Evolutionary conservation across 1,284 basidiomycete species (phyloP).

Genomic region (Marasmius oreades): DNA sequence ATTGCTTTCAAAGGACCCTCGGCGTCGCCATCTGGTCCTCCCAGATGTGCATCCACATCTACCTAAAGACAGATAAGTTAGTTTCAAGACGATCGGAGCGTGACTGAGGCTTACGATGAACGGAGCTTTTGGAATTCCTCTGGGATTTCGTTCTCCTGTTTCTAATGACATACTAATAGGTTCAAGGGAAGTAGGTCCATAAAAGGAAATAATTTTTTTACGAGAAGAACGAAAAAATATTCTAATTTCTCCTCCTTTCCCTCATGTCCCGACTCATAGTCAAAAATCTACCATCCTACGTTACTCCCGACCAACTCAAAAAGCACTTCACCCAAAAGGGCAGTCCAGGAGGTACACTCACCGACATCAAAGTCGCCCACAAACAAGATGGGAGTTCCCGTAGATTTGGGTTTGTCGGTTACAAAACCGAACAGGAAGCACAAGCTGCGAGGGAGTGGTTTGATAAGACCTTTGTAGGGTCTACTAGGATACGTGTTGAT

Average conservation of each 20-base stretch:
- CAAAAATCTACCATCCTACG: slow-evolving; percentile 80
- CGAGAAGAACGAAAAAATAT: no score
- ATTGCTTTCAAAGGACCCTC: slow-evolving; percentile 81
- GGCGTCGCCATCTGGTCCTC: slow-evolving; percentile 75
- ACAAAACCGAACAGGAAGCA: slow-evolving; percentile 80
- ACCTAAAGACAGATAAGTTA: slow-evolving; percentile 25
- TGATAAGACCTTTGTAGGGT: slow-evolving; percentile 78
- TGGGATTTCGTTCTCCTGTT: slow-evolving; percentile 65
- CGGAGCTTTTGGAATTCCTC: slow-evolving; percentile 92
- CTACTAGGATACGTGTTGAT: slow-evolving; percentile 72
- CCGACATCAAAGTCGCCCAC: slow-evolving; percentile 83
- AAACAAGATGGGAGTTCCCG: slow-evolving; percentile 79
- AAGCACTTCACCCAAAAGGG: slow-evolving; percentile 66
- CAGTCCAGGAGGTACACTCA: slow-evolving; percentile 70
- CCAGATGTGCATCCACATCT: slow-evolving; percentile 86
- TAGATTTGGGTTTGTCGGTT: slow-evolving; percentile 92
- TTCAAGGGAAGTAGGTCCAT: no score
- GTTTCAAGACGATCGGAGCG: background rate
- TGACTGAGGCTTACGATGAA: slow-evolving; percentile 74
- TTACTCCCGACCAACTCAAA: slow-evolving; percentile 64
- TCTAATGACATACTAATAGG: slow-evolving; percentile 14
- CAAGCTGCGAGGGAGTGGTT: slow-evolving; percentile 79
- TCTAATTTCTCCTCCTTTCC: no score
- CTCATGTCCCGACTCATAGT: slow-evolving; percentile 90
- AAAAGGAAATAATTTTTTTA: no score